These are phyloP conservation scores for Hypoxylon cercidicola DNA, from an alignment of 495 filamentous ascomycete genomes.

Conservation along the genomic window DNA sequence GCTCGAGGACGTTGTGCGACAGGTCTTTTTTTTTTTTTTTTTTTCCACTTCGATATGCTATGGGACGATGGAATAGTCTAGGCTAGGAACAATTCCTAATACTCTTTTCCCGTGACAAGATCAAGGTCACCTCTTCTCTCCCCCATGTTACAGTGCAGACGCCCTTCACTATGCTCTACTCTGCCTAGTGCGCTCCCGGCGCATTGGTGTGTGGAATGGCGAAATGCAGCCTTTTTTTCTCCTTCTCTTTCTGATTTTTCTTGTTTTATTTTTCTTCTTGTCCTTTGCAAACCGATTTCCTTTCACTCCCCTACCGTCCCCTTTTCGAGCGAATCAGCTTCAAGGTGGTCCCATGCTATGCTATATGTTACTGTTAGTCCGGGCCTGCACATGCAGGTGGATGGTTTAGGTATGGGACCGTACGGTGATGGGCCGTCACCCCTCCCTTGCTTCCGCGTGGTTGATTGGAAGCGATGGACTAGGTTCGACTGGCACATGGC, in stretches of 20 bases:
- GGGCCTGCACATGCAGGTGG: constrained; percentile 36
- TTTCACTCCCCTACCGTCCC: constrained; percentile 20
- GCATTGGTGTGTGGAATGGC: constrained; percentile 45
- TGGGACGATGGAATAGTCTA: background rate
- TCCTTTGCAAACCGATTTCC: background rate
- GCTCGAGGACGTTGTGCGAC: constrained; percentile 18
- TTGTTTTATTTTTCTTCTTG: constrained; percentile 14
- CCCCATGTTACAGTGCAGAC: constrained; percentile 27
- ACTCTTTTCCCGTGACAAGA: background rate
- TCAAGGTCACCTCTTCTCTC: constrained; percentile 6
- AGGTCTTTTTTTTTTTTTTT: background rate
- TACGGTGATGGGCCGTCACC: constrained; percentile 23
- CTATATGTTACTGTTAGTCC: too few relatives aligned
- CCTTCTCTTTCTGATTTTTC: constrained; percentile 21
- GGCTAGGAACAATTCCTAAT: background rate
- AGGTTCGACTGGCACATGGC: constrained; percentile 45
- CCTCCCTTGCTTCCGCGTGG: constrained; percentile 37
- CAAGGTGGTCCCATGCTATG: constrained; percentile 10
- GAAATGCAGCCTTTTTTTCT: constrained; percentile 20
- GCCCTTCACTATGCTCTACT: constrained; percentile 24
- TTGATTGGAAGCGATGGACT: constrained; percentile 42
- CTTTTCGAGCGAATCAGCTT: constrained; percentile 35
- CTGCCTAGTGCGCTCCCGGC: constrained; percentile 43
- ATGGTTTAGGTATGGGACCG: constrained; percentile 37
- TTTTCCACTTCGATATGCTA: background rate